phyloP scores from a whole-genome alignment of 164 flowering plant species.

The Liriodendron chinense region DNA sequence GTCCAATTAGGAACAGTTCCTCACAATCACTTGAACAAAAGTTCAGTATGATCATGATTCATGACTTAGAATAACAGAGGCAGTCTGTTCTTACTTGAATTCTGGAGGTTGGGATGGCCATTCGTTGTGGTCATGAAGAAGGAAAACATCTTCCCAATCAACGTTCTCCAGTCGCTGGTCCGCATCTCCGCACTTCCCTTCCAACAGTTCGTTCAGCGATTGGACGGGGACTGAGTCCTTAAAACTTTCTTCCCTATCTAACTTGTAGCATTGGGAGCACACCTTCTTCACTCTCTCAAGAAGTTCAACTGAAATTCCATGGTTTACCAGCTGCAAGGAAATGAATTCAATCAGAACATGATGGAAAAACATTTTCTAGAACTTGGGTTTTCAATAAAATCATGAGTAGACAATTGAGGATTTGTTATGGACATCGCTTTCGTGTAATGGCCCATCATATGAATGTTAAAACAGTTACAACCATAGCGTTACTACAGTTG shows the following conservation, averaged over 20 bases:
- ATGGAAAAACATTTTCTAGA: no score
- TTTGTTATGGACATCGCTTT: no score
- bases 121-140: constrained; percentile 53
- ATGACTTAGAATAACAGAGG: not conserved
- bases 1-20: no score
- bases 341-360: no score
- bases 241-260: constrained; percentile 67
- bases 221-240: constrained; percentile 42
- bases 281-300: constrained; percentile 82
- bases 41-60: not conserved
- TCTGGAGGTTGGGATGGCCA: constrained; percentile 61
- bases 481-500: no score
- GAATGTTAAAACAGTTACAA: no score
- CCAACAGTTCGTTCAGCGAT: constrained; percentile 46
- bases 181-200: constrained; percentile 23
- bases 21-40: not conserved
- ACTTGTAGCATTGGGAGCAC: constrained; percentile 52
- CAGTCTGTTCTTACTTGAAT: constrained; percentile 56
- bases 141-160: constrained; percentile 91
- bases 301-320: constrained; percentile 79
- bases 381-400: no score
- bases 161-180: constrained; percentile 21
- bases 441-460: no score
- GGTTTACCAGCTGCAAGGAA: constrained; percentile 69
- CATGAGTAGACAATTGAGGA: no score